A percentile compares a stretch with the other conserved stretches of the same genome.
These are phyloP conservation scores for Casaregolazyma suthepensis DNA, from an alignment of 1,139 yeast genomes.

Conservation along the genomic window DNA sequence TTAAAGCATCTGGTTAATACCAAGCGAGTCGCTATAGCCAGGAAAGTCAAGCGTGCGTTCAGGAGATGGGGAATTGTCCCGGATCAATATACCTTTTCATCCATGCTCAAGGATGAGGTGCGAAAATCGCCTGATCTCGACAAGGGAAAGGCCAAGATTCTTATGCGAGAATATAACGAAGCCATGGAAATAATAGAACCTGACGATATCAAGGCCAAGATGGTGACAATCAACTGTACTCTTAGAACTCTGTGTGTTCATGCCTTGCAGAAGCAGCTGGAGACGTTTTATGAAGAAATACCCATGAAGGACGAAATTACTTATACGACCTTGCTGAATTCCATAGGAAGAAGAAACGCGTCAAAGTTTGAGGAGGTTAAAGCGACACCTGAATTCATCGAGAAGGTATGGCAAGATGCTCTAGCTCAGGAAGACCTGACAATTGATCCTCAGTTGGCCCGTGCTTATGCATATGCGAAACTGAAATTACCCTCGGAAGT, in stretches of 20 bases:
- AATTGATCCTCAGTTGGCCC: neutral
- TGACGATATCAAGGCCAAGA: slow-evolving; percentile 2
- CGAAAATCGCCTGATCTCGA: neutral
- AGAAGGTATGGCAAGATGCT: neutral
- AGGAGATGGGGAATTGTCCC: slow-evolving; percentile 9
- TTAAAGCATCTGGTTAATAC: slow-evolving; percentile 14
- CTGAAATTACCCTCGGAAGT: neutral
- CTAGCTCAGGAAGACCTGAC: neutral
- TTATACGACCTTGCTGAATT: slow-evolving; percentile 5
- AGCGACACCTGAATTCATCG: neutral
- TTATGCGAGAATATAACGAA: slow-evolving; percentile 1
- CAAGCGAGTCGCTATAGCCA: slow-evolving; percentile 3
- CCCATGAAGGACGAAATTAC: slow-evolving; percentile 2
- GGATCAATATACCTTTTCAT: slow-evolving; percentile 6
- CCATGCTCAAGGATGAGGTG: slow-evolving; percentile 4
- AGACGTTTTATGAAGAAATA: neutral
- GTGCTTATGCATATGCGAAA: neutral
- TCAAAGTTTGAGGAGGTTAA: neutral
- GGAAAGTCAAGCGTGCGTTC: slow-evolving; percentile 3
- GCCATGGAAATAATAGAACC: slow-evolving; percentile 3
- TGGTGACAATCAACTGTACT: slow-evolving; percentile 3
- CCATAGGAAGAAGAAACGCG: slow-evolving; percentile 1
- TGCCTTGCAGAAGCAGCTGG: slow-evolving; percentile 1
- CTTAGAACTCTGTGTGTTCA: neutral
- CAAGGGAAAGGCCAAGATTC: slow-evolving; percentile 2